A percentile compares a stretch with the other conserved stretches of the same genome.
phyloP scores from a whole-genome alignment of 2,329 filamentous ascomycete species.

The Parasarocladium wereldwijsianum region DNA sequence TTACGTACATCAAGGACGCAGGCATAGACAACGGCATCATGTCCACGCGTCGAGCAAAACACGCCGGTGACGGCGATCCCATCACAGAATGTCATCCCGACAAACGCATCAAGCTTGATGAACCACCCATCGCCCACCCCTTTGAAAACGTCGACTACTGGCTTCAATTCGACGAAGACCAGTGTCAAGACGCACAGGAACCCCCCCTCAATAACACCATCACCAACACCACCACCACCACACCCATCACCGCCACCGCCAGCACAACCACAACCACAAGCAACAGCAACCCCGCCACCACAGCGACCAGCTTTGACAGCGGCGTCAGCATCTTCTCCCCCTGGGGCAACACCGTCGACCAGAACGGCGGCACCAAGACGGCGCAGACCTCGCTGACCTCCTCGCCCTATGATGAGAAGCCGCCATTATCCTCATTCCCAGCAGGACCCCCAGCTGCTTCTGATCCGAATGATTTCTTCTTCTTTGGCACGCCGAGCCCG shows the following conservation, averaged over 20 bases:
- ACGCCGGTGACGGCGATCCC: constrained; percentile 1
- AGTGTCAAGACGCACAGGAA: too few relatives aligned
- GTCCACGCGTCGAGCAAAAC: constrained; percentile 2
- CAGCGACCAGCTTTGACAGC: constrained; percentile 3
- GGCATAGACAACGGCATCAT: constrained; percentile 1
- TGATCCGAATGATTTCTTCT: constrained; percentile 2
- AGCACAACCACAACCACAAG: too few relatives aligned
- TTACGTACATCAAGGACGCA: too few relatives aligned
- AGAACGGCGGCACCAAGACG: neutral
- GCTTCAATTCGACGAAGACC: constrained; percentile 3
- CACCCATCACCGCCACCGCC: too few relatives aligned
- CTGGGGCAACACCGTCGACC: constrained; percentile 1
- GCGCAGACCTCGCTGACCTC: too few relatives aligned
- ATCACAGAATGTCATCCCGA: constrained; percentile 2
- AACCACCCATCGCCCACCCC: constrained; percentile 2
- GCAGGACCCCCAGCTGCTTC: too few relatives aligned
- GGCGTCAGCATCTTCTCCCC: constrained; percentile 2
- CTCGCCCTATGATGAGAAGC: too few relatives aligned
- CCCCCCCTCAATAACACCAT: too few relatives aligned
- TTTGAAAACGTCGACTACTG: constrained; percentile 4
- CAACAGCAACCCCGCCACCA: neutral
- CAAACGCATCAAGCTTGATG: constrained; percentile 3
- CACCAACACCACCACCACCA: too few relatives aligned
- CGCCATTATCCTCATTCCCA: too few relatives aligned
- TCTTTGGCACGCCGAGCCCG: constrained; percentile 2